Base-by-base conservation (phyloP, 257 asterid species). In the Nicotiana tomentosiformis region DNA sequence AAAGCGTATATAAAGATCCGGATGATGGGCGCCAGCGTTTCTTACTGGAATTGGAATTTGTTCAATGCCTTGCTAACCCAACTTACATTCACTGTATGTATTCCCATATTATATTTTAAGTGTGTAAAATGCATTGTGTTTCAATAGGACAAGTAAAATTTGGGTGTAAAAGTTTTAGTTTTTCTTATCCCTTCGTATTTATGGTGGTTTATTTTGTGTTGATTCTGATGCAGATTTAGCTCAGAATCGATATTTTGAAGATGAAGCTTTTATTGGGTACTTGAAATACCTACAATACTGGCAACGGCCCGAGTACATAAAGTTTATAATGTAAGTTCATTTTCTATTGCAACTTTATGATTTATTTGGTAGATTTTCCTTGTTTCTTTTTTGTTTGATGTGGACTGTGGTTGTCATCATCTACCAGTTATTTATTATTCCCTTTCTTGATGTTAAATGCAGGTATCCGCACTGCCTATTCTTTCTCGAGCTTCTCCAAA, bases 11-110 rank as follows among this genome's bases (percentile, higher is more conserved):
- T 39, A 91, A 93, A 86, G 98, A 96, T 86, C 95, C 96, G 53
- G 98, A 96, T 86, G 98, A 94, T 88, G 98, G 99, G 66, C 97
- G 96, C 61, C 98, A 94, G 81, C 93, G 98, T 37, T 93, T 96
- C 86, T 87, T 91, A 84, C 95, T 96, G 20, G 98, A 96, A 91
- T 89, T 96, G 66, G 98, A 94, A 87, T 96, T 96, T n/a, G 81
- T 96, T 51, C 98, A 96, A 69, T 94, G 98, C 87, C 93, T 96
- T 37, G 93, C 97, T 66, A 96, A 91, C 85, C 99, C 99, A 26
- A 94, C 98, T 32, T 94, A 92, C 83, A 94, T 94, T 51, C 97
- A 93, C 83, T 93, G 97, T 93, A 82, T 23, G 82, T 57, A 53
- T 5, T 14, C 84, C n/a, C 66, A 2, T 43, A 43, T 35, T 35